Base-by-base conservation (phyloP, 2,329 filamentous ascomycete species). In the Colletotrichum tanaceti region DNA sequence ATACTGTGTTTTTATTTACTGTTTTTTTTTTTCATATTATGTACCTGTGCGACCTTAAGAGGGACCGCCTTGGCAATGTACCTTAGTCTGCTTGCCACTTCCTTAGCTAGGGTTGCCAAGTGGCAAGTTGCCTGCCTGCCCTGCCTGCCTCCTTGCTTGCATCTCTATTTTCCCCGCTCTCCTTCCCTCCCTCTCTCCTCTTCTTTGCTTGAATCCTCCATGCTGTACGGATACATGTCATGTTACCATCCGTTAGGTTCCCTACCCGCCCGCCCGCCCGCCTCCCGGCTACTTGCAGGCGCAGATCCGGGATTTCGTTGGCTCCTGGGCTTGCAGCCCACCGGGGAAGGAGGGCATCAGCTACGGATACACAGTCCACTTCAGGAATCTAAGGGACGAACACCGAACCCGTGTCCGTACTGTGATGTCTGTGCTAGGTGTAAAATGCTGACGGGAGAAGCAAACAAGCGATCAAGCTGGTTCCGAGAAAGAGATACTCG, bases 251-350 rank as follows among this genome's bases (percentile, higher is more conserved):
- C 28, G 38, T 52, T 14, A 57, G 35, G 54, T 38, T 55, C 38
- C 43, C 44, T 38, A 18, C 35, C 28, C 14, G 18, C 32, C 46
- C 35, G 28, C 24, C 62, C 53, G n/a, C n/a, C n/a, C n/a, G n/a
- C n/a, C n/a, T 46, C 64, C 65, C 61, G 65, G 61, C 49, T 65
- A 65, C 55, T 52, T 60, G 49, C 65, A 65, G 62, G 54, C 38
- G 65, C 62, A 68, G 62, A 68, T 68, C 62, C 55, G 62, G 65
- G 65, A 55, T 41, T 59, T 65, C 55, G 62, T 65, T 50, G 49
- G 62, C 35, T 18, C 47, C 64, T 41, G 11, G 35, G 10, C 9
- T 38, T 13, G n/a, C 22, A 49, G 39, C 32, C 54, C 13, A 22
- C n/a, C 28, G 28, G 24, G 55, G 28, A 58, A 44, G 14, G 35